phyloP scores from a whole-genome alignment of 2,329 filamentous ascomycete species.

The Xenosphaeropsis pyriputrescens region DNA sequence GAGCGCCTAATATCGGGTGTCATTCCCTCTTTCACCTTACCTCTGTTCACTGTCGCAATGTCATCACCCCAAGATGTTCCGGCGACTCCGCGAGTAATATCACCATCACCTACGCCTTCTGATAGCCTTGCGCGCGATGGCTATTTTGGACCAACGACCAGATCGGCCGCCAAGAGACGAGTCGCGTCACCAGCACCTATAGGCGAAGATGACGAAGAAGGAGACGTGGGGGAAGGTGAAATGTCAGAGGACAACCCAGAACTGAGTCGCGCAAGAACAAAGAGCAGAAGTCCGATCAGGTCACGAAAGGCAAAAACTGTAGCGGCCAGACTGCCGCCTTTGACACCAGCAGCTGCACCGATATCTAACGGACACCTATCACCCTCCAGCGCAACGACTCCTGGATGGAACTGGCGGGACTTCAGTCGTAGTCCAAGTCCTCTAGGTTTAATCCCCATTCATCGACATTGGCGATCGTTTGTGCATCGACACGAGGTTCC shows the following conservation, averaged over 20 bases:
- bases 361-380: conserved; percentile 54
- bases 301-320: conserved; percentile 31
- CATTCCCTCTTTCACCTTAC: conserved; percentile 39
- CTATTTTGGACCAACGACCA: conserved; percentile 62
- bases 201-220: conserved; percentile 20
- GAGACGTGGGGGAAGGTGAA: conserved; percentile 32
- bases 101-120: conserved; percentile 66
- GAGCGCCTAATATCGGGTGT: conserved; percentile 39
- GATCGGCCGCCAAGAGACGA: conserved; percentile 53
- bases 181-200: conserved; percentile 43
- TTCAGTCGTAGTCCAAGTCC: conserved; percentile 87
- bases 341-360: conserved; percentile 15
- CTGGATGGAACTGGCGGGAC: conserved; percentile 68
- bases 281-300: conserved; percentile 19
- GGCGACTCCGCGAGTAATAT: conserved; percentile 74
- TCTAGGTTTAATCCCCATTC: conserved; percentile 86
- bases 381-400: conserved; percentile 43
- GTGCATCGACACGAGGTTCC: conserved; percentile 96
- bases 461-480: conserved; percentile 79
- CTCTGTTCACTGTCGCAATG: conserved; percentile 33
- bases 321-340: conserved; percentile 27
- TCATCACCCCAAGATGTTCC: conserved; percentile 39
- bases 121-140: conserved; percentile 38
- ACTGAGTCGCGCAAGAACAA: conserved; percentile 16
- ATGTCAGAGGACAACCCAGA: conserved; percentile 10